Evolutionary conservation across 345 rosid species (phyloP).

Genomic region (Salix brachista): DNA sequence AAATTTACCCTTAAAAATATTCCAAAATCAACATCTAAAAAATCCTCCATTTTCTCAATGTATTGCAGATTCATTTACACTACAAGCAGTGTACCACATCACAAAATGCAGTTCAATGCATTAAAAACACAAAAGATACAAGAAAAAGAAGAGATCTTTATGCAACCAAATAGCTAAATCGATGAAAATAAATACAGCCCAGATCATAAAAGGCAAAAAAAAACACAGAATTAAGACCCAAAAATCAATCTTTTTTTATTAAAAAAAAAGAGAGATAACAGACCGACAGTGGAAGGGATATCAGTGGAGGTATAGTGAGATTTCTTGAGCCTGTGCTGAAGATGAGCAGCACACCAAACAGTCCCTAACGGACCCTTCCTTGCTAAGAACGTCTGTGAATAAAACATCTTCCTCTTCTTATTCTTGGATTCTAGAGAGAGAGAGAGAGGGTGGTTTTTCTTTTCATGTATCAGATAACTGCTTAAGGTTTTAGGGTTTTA

Average conservation of each 20-base stretch:
- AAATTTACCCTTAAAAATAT: too few species aligned
- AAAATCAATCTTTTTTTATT: neutral
- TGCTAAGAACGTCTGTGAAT: slow-evolving; percentile 66
- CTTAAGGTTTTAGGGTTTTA: neutral
- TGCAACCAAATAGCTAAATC: neutral
- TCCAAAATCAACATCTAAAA: neutral
- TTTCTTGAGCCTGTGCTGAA: slow-evolving; percentile 70
- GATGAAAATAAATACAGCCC: neutral
- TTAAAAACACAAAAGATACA: too few species aligned
- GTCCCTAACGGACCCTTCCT: slow-evolving; percentile 76
- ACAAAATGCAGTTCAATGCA: neutral
- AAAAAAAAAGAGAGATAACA: slow-evolving; percentile 7
- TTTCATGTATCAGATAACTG: neutral
- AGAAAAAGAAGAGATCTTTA: neutral
- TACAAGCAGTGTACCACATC: too few species aligned
- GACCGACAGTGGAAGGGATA: slow-evolving; percentile 70
- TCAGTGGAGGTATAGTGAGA: slow-evolving; percentile 72
- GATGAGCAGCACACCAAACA: slow-evolving; percentile 87
- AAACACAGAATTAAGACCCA: neutral
- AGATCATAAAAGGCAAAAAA: neutral
- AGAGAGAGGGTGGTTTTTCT: neutral
- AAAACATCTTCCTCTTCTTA: slow-evolving; percentile 48
- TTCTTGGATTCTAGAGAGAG: neutral
- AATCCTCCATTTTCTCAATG: neutral
- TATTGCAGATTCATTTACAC: neutral